phyloP scores from a whole-genome alignment of 306 rosid species.

The Rubus parviflorus region DNA sequence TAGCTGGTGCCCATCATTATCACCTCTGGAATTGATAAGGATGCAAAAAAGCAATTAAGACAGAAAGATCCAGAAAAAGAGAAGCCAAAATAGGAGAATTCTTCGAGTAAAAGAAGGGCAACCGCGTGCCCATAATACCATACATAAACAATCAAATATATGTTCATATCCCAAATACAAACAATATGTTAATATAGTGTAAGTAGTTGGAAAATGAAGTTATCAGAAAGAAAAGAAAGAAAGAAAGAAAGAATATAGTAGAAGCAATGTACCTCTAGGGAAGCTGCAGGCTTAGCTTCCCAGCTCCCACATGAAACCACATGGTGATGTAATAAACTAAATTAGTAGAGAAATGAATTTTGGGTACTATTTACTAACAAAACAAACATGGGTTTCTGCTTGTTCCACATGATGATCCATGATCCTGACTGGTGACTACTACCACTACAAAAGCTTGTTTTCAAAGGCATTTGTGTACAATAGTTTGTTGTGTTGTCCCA shows the following conservation, averaged over 20 bases:
- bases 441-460: background rate
- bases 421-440: too few species aligned
- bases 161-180: background rate
- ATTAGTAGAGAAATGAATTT: background rate
- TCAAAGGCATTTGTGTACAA: background rate
- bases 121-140: conserved; percentile 9
- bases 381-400: conserved; percentile 4
- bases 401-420: background rate
- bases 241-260: background rate
- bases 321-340: conserved; percentile 3
- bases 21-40: background rate
- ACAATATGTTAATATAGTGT: too few species aligned
- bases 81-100: conserved; percentile 5
- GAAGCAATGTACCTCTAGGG: background rate
- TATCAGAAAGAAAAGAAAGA: background rate
- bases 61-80: background rate
- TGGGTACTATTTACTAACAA: background rate
- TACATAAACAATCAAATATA: background rate
- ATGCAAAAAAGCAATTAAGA: background rate
- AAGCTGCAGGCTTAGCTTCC: background rate
- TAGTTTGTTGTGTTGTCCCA: background rate
- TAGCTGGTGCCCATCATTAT: conserved; percentile 9
- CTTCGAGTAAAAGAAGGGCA: conserved; percentile 2
- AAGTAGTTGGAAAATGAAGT: background rate
- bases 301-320: background rate